Evolutionary conservation across 192 early-diverging fungal genomes (phyloP).

Genomic region (Mycoemilia scoparia): DNA sequence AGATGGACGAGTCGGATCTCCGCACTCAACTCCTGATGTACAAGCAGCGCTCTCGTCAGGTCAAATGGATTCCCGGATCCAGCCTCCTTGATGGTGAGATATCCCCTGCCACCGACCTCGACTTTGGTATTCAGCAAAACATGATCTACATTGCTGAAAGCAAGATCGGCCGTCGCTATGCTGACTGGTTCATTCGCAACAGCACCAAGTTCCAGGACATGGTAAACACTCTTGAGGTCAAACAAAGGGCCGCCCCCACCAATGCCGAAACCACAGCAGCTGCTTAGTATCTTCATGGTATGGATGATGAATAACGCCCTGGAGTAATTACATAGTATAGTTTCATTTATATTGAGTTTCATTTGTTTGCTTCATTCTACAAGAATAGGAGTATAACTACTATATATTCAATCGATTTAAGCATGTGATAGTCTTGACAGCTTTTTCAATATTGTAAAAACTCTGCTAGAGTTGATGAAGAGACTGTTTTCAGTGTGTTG

Average conservation of each 20-base stretch:
- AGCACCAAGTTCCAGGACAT: constrained; percentile 63
- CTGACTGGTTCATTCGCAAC: constrained; percentile 91
- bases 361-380: too few relatives aligned
- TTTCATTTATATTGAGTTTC: too few relatives aligned
- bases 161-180: constrained; percentile 81
- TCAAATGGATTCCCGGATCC: constrained; percentile 61
- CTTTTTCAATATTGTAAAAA: too few relatives aligned
- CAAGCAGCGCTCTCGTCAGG: constrained; percentile 87
- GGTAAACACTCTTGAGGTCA: constrained; percentile 17
- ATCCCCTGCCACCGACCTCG: constrained; percentile 62
- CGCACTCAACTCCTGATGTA: constrained; percentile 76
- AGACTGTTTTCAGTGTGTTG: too few relatives aligned
- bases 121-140: constrained; percentile 86
- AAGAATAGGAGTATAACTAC: too few relatives aligned
- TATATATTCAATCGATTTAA: too few relatives aligned
- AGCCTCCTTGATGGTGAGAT: constrained; percentile 69
- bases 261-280: constrained; percentile 7
- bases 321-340: too few relatives aligned
- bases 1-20: constrained; percentile 63
- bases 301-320: too few relatives aligned
- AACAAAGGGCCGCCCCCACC: constrained; percentile 14
- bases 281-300: too few relatives aligned
- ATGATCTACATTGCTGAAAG: constrained; percentile 91
- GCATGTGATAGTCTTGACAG: too few relatives aligned
- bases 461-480: too few relatives aligned